phyloP scores from a whole-genome alignment of 169 alveolate species.

The Plasmodium fragile region DNA sequence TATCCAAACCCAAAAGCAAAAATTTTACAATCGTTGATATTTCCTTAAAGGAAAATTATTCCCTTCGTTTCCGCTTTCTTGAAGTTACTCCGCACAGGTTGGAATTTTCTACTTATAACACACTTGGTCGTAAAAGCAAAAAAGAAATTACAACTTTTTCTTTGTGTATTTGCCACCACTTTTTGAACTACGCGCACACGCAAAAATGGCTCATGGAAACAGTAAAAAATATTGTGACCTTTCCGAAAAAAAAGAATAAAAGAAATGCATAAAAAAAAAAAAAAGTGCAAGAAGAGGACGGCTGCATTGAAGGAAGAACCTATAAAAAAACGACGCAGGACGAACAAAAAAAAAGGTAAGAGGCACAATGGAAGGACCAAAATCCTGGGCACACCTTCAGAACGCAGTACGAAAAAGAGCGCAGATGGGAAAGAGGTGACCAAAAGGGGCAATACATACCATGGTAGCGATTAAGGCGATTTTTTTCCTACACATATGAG shows the following conservation, averaged over 20 bases:
- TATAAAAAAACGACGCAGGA: background rate
- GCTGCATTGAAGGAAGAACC: background rate
- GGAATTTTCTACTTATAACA: background rate
- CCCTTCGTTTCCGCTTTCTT: background rate
- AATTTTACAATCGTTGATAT: background rate
- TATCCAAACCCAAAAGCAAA: background rate
- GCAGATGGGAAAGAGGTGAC: background rate
- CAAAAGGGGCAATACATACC: background rate
- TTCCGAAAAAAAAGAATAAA: background rate
- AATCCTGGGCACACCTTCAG: background rate
- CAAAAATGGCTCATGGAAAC: background rate
- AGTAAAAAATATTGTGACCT: background rate
- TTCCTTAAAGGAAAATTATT: background rate
- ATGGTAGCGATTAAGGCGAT: background rate
- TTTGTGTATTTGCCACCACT: background rate
- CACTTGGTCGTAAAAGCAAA: background rate
- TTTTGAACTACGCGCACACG: background rate
- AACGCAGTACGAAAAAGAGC: background rate
- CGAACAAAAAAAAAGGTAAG: background rate
- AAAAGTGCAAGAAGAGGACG: background rate
- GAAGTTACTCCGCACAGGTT: background rate
- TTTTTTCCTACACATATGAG: background rate
- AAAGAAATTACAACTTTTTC: background rate
- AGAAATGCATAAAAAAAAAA: background rate
- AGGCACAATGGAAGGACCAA: background rate